phyloP scores from a whole-genome alignment of 140 eudicot species.

The Ambrosia hybrid region DNA sequence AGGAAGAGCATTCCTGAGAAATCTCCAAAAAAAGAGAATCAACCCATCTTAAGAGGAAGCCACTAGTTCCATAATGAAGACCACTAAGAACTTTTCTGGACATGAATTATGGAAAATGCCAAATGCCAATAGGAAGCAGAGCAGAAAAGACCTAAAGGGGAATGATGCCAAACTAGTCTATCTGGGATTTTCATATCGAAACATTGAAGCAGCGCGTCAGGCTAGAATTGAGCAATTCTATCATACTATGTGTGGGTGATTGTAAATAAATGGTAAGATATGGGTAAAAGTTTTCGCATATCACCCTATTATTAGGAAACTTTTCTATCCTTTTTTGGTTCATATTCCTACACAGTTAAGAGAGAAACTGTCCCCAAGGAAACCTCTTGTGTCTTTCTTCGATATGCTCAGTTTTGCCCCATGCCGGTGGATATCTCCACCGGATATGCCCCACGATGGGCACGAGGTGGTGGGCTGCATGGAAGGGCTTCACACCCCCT shows the following conservation, averaged over 20 bases:
- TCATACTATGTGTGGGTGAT: too few species aligned
- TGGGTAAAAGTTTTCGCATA: too few species aligned
- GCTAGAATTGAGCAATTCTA: too few species aligned
- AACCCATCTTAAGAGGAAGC: not conserved
- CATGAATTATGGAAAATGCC: slow-evolving; percentile 5
- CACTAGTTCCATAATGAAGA: not conserved
- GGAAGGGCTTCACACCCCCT: too few species aligned
- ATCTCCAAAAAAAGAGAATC: not conserved
- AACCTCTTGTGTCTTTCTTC: not conserved
- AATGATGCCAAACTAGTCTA: slow-evolving; percentile 5
- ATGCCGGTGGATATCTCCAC: too few species aligned
- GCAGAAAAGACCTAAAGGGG: not conserved
- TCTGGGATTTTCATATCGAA: not conserved
- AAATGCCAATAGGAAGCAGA: not conserved
- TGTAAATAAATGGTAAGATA: too few species aligned
- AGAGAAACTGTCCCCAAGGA: slow-evolving; percentile 8
- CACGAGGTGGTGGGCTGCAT: too few species aligned
- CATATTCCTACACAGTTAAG: not conserved
- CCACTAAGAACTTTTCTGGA: slow-evolving; percentile 1
- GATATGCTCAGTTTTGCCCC: not conserved
- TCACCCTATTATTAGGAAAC: too few species aligned
- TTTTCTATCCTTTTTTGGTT: too few species aligned
- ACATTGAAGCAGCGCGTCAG: too few species aligned
- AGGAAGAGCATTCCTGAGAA: not conserved
- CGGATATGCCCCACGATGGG: too few species aligned